phyloP scores from a whole-genome alignment of 805 yeast species.

The Metschnikowia lachancei region DNA sequence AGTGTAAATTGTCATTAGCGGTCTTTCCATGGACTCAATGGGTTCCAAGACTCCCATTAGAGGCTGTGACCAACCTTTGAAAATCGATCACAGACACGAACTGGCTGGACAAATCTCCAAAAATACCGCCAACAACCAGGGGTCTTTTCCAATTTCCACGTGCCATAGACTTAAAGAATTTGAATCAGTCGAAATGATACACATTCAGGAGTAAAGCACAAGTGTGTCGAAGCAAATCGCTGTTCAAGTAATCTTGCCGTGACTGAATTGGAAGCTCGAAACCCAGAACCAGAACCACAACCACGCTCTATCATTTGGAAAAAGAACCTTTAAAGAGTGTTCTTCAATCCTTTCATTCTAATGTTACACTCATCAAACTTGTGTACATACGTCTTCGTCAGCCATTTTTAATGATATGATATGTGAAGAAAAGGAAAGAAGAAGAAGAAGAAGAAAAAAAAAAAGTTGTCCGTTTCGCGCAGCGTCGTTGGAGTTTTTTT shows the following conservation, averaged over 20 bases:
- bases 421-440: constrained; percentile 21
- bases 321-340: not conserved
- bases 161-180: no score
- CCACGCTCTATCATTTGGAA: not conserved
- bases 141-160: no score
- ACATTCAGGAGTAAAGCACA: not conserved
- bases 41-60: no score
- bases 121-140: no score
- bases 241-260: not conserved
- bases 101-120: no score
- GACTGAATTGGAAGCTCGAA: no score
- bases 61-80: no score
- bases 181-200: no score
- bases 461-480: constrained; percentile 21
- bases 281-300: no score
- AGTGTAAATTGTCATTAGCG: not conserved
- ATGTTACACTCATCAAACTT: not conserved
- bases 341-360: not conserved
- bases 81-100: not conserved
- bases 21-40: no score
- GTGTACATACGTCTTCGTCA: constrained; percentile 41
- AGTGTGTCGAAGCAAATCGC: not conserved
- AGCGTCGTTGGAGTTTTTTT: constrained; percentile 18
- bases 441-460: constrained; percentile 20
- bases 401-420: constrained; percentile 30